Base-by-base conservation (phyloP, 208 protist species). In the Crithidia mellificae region DNA sequence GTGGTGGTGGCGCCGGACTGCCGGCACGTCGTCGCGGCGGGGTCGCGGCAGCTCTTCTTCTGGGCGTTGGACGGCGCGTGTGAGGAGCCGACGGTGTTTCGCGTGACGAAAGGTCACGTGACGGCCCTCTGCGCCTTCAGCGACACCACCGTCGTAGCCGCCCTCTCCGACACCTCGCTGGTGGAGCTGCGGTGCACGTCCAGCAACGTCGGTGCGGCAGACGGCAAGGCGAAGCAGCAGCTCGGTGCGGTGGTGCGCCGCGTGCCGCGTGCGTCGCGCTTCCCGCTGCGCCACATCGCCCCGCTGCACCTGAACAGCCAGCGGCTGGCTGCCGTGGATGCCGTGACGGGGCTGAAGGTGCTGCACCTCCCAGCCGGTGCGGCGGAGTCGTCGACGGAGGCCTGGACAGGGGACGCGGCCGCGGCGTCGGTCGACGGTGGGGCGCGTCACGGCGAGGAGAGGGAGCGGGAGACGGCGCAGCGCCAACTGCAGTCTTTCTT, bases 91-190 rank as follows among this genome's bases (percentile, higher is more conserved):
- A 49, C 49, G 24, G 41, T 57, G 25, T 69, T 76, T 30, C 63
- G 55, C 30, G 56, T 55, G 36, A 61, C 38, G 6, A 55, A 46
- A 8, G 25, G 75, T 12, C 15, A 39, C 55, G 44, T 93, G 27
- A 91, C 80, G 6, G 83, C 86, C 36, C 38, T 95, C n/a, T 82
- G 84, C 61, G 53, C 68, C 39, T 88, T 83, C 59, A 70, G 63
- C 0, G 53, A 72, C 22, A 61, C 62, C 12, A 82, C 83, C 0
- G 77, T 95, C 38, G 63, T 92, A 5, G 63, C 81, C 17, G 86
- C 90, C 6, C 68, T 75, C 9, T 64, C 47, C 0, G 69, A 81
- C 49, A 68, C 72, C 27, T 59, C 41, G 0, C 64, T 94, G 20
- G 72, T 76, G 12, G 84, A 91, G 78, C 56, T 94, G 44, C 38